Conservation (phyloP, 306 rosid genomes). For the Adenanthera pavonina region DNA sequence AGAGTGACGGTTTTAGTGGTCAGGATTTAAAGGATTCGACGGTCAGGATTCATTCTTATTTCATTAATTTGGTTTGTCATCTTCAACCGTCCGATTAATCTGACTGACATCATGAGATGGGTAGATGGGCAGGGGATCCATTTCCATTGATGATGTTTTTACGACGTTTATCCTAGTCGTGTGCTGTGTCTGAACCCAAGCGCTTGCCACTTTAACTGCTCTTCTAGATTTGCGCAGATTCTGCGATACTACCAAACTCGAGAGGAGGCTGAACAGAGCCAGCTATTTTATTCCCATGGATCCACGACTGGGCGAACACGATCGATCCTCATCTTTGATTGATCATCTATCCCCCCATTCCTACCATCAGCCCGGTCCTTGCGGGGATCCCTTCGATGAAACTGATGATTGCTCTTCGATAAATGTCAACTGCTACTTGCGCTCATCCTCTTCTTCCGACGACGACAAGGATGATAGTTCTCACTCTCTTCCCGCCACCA, state of each 20-base stretch:
- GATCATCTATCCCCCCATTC: conserved; percentile 15
- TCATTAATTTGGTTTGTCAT: no score
- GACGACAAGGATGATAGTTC: conserved; percentile 55
- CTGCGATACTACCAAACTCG: not conserved
- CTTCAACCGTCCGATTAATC: no score
- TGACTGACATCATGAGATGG: no score
- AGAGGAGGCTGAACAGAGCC: not conserved
- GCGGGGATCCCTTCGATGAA: conserved; percentile 33
- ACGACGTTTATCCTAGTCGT: no score
- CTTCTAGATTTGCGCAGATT: conserved; percentile 2
- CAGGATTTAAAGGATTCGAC: no score
- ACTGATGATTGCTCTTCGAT: conserved; percentile 10
- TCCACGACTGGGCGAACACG: conserved; percentile 14
- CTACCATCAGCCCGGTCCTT: conserved; percentile 30
- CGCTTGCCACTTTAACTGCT: not conserved
- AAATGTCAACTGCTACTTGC: conserved; percentile 21
- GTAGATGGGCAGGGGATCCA: no score
- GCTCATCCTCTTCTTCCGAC: conserved; percentile 49
- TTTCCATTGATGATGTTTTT: no score
- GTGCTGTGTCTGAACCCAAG: no score
- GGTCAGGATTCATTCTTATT: no score
- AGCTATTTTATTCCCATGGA: conserved; percentile 15
- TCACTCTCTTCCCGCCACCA: conserved; percentile 53
- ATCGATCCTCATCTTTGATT: conserved; percentile 15
- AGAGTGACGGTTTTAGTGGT: no score